Evolutionary conservation across 352 stramenopile genomes (phyloP), one percentile per base, ranked within the genome.

Genomic region (Phytophthora lateralis): DNA sequence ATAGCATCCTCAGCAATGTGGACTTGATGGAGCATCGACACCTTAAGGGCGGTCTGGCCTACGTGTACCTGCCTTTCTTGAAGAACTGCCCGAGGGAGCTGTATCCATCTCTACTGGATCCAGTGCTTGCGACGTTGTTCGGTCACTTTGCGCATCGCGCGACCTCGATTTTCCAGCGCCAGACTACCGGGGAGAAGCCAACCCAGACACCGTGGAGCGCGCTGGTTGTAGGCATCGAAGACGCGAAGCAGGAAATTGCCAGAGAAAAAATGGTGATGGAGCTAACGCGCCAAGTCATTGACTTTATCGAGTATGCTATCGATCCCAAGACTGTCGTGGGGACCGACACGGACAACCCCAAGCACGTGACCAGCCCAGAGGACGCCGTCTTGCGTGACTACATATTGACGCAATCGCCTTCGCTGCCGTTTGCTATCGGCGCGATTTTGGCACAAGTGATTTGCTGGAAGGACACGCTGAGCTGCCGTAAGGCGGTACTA

Each of bases 231-330:
- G 82, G 82, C 2, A 73, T 91, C 17, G 79, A 91, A 57, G 78
- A 86, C 42, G 68, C 78, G 0, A 91, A 91, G 47, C 78, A 80
- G 47, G 82, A 89, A 43, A 77, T 91, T 46, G 78, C 76, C 3
- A 72, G 79, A 10, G 82, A 88, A 21, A 91, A 91, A 46, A 88
- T 93, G 66, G 61, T 90, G 4, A 75, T 89, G 69, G 81, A 93
- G 18, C 60, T 93, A 26, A 76, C 73, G 1, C 78, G 84, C 10
- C 73, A 93, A 60, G 44, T 89, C 17, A 73, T 89, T 41, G 84
- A 93, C 43, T 87, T 93, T 54, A 60, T 91, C 29, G 84, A 93
- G 56, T 79, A 71, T 18, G 73, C 80, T 0, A 78, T 93, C 42
- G 82, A 93, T 45, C 72, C 80, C 2, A 93, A 91, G 59, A 90